Evolutionary conservation across 257 asterid genomes (phyloP).

Genomic region (Thymus quinquecostatus): DNA sequence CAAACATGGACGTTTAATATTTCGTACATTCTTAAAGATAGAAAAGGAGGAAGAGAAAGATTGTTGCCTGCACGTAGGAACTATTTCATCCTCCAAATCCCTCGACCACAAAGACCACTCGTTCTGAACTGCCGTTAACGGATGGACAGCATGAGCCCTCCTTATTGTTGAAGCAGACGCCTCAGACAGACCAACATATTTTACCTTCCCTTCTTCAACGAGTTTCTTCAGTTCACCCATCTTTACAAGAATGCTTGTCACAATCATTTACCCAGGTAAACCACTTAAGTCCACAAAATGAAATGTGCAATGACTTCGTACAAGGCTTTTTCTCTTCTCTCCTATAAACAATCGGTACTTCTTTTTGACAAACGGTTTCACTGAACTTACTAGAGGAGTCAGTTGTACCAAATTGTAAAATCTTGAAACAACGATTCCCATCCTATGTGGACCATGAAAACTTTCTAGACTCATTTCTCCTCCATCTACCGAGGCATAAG

Average conservation of each 20-base stretch:
- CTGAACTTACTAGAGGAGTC: not conserved
- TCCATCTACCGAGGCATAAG: not conserved
- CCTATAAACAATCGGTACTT: not conserved
- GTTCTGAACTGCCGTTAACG: constrained; percentile 64
- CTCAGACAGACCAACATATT: constrained; percentile 76
- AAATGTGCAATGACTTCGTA: not conserved
- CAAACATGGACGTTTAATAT: not conserved
- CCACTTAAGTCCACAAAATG: not conserved
- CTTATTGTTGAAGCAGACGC: constrained; percentile 73
- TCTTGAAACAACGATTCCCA: not conserved
- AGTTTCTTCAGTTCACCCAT: constrained; percentile 78
- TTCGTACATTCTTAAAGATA: not conserved
- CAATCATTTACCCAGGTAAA: not conserved
- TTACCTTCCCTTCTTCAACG: constrained; percentile 77
- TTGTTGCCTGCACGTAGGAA: constrained; percentile 66
- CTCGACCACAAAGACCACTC: constrained; percentile 85
- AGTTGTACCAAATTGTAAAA: not conserved
- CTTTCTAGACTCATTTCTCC: not conserved
- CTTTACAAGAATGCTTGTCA: constrained; percentile 36
- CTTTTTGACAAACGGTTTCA: not conserved
- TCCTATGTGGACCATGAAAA: not conserved
- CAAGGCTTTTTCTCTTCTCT: not conserved
- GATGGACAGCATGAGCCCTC: constrained; percentile 83
- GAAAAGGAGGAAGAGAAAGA: not conserved
- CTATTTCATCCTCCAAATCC: constrained; percentile 63